Base-by-base conservation (phyloP, 805 yeast genomes). In the Hanseniaspora clermontiae region DNA sequence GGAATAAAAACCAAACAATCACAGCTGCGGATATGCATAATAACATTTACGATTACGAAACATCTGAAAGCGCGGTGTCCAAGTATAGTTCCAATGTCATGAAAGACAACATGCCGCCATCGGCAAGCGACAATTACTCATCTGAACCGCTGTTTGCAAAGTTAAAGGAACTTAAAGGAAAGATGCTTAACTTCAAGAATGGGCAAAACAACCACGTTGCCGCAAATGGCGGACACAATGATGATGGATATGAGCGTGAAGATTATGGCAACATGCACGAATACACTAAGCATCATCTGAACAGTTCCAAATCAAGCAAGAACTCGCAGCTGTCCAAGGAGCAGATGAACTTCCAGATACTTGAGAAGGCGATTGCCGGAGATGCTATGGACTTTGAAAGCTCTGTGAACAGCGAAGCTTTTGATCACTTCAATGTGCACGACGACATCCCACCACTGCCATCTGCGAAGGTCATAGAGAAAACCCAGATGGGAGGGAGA, bases 71-170 rank as follows among this genome's bases (percentile, higher is more conserved):
- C 11, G 34, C 14, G 34, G 32, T 43, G 34, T 27, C 47, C 20
- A 38, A 38, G 9, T n/a, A 38, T 12, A 38, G 43, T 7, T 20
- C 43, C 17, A 37, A 43, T 34, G 36, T 36, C 15, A 43, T 43
- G 17, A 55, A 42, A 11, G 20, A 14, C 12, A 17, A 29, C 7
- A 37, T 12, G 2, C 17, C 49, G 19, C n/a, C 39, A 36, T 36
- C 38, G 32, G 14, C 39, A 5, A n/a, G 4, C 6, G 29, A 31
- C 4, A 46, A 10, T 5, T 40, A 46, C 24, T 45, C 55, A 15
- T 56, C 59, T 4, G 68, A 62, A 51, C 67, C 66, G 14, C 64
- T 67, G 57, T 68, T 69, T 61, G 72, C 71, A 4, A 69, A 68
- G 48, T 54, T 69, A 38, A 66, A 60, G 51, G 69, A 67, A 51